Conservation (phyloP, 495 filamentous ascomycete species). For the Neurospora sp. region DNA sequence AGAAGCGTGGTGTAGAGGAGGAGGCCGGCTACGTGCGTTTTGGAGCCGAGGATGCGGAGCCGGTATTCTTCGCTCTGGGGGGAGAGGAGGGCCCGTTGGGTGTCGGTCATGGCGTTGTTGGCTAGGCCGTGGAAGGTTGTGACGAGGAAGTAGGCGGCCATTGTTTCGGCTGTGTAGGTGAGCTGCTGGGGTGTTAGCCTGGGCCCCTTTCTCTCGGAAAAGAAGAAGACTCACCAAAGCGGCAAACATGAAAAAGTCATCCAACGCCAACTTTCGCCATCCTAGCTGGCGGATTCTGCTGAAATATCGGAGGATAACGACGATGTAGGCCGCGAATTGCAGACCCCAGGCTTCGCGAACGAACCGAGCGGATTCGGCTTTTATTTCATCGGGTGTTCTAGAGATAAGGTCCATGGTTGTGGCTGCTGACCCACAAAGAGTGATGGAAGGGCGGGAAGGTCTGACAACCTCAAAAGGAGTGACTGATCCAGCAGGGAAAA, state of each 20-base stretch:
- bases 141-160: slow-evolving; percentile 24
- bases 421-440: neutral
- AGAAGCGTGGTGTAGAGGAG: slow-evolving; percentile 46
- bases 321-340: slow-evolving; percentile 18
- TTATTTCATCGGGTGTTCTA: neutral
- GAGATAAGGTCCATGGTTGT: neutral
- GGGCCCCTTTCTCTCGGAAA: neutral
- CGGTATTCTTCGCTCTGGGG: slow-evolving; percentile 38
- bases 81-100: slow-evolving; percentile 34
- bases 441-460: neutral
- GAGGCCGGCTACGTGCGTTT: slow-evolving; percentile 51
- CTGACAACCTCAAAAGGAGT: neutral
- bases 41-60: slow-evolving; percentile 43
- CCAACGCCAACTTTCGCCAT: slow-evolving; percentile 20
- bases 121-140: slow-evolving; percentile 42
- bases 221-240: neutral
- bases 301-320: slow-evolving; percentile 19
- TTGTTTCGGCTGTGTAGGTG: slow-evolving; percentile 23
- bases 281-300: slow-evolving; percentile 14
- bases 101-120: slow-evolving; percentile 50
- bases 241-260: slow-evolving; percentile 45
- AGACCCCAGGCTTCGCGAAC: slow-evolving; percentile 22
- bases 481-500: neutral
- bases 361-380: slow-evolving; percentile 10
- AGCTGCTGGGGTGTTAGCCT: slow-evolving; percentile 11